Percentiles rank a stretch among this genome's conserved stretches.
phyloP scores from a whole-genome alignment of 1,139 yeast genomes.

The Saccharomyces hybrid region DNA sequence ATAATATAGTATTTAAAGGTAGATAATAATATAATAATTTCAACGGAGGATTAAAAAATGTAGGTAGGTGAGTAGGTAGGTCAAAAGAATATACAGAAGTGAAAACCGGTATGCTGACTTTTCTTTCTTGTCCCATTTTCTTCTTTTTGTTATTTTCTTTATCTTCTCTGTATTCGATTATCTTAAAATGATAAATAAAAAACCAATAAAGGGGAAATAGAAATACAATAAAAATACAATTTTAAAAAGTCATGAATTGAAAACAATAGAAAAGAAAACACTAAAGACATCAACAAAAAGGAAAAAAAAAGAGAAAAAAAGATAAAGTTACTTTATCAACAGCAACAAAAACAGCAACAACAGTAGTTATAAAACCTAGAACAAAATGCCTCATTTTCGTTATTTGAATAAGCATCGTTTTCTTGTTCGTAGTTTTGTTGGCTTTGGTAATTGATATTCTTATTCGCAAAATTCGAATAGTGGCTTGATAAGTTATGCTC shows the following conservation, averaged over 20 bases:
- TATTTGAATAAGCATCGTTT: background rate
- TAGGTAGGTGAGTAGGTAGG: too few species aligned
- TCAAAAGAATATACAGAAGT: background rate
- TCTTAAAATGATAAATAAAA: background rate
- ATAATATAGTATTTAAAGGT: background rate
- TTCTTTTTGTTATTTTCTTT: background rate
- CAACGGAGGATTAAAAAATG: too few species aligned
- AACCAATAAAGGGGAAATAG: background rate
- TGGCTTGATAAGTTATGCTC: background rate
- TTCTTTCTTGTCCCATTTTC: background rate
- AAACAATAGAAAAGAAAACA: background rate
- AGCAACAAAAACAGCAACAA: background rate
- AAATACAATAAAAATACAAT: background rate
- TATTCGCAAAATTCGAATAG: background rate
- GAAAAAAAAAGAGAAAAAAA: background rate
- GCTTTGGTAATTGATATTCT: background rate
- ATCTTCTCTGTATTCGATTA: background rate
- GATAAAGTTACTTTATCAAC: background rate
- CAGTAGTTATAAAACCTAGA: background rate
- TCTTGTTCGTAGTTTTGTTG: background rate
- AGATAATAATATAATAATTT: background rate
- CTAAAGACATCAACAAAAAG: background rate
- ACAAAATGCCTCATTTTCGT: background rate
- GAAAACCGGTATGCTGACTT: background rate
- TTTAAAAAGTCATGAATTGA: background rate